Evolutionary conservation across 345 rosid species (phyloP), one percentile per base, ranked within the genome.

Genomic region (Eutrema heterophyllum): DNA sequence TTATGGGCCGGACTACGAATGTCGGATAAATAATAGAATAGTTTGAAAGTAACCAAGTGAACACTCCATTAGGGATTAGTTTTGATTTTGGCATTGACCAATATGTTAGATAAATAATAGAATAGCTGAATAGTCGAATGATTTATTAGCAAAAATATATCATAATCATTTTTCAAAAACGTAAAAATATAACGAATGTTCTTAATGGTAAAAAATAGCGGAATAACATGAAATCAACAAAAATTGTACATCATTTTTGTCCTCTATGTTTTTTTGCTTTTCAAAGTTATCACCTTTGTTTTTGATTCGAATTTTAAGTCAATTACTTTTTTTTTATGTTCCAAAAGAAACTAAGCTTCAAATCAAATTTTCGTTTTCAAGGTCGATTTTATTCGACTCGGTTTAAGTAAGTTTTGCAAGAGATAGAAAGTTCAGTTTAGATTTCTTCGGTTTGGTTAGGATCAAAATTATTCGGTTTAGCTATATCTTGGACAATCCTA

Each of bases 391-490:
- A 48, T 65, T 16, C 6, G 11, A 21, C 24, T 21, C 24, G 29
- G 4, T 52, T 36, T 2, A 7, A n/a, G n/a, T n/a, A n/a, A 16
- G 44, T 39, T 35, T 55, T 7, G 15, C 30, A 11, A 39, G 41
- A 41, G 18, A 29, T 9, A 13, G 30, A 29, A 12, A 38, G 5
- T 56, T 32, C 9, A 49, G 16, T 58, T 27, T 50, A 1, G 32
- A 13, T 73, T 35, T 18, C 4, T 45, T 9, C n/a, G 18, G 30
- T 54, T 64, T 45, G 35, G 58, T 65, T 48, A 9, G 4, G 41
- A 67, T 30, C 46, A 59, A 35, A 77, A 70, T 9, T 24, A 39
- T 56, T 49, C 27, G 32, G 41, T 74, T 73, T 33, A 59, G 29
- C 43, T 73, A 73, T 56, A 66, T 50, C 67, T 41, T 9, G 15